Conservation (phyloP, 75 land plant genomes). For the Cunninghamia lanceolata region DNA sequence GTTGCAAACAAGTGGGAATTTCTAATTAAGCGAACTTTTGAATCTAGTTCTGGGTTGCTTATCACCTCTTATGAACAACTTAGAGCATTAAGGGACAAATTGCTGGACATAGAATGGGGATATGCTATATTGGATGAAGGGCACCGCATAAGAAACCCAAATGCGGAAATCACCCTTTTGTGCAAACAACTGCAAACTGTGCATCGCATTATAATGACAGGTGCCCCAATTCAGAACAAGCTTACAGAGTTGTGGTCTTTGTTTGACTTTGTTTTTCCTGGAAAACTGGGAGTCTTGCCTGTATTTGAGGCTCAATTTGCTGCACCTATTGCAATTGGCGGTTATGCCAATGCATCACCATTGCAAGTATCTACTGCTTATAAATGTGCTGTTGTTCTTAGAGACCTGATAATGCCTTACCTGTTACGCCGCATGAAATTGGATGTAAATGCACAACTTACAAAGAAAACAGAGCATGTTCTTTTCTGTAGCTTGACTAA, state of each 20-base stretch:
- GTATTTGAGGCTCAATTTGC: conserved; percentile 97
- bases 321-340: conserved; percentile 90
- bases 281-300: conserved; percentile 95
- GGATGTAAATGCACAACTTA: conserved; percentile 92
- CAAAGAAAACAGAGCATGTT: conserved; percentile 98
- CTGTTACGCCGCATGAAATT: conserved; percentile 89
- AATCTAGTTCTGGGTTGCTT: conserved; percentile 70
- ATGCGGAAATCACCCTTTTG: conserved; percentile 86
- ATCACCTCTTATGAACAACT: conserved; percentile 98
- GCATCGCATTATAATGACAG: conserved; percentile 98
- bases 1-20: conserved; percentile 73
- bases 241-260: conserved; percentile 93
- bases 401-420: conserved; percentile 97
- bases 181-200: conserved; percentile 98
- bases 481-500: conserved; percentile 86
- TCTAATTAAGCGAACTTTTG: conserved; percentile 60
- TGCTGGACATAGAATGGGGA: conserved; percentile 96
- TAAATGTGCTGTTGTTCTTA: conserved; percentile 91
- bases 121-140: conserved; percentile 99
- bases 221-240: conserved; percentile 97
- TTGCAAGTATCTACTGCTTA: conserved; percentile 98
- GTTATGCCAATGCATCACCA: conserved; percentile 97
- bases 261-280: conserved; percentile 98
- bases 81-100: conserved; percentile 64
- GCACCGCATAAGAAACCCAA: conserved; percentile 95